Evolutionary conservation across 768 basidiomycete species (phyloP).

Genomic region (Boletus tylopilopsis): DNA sequence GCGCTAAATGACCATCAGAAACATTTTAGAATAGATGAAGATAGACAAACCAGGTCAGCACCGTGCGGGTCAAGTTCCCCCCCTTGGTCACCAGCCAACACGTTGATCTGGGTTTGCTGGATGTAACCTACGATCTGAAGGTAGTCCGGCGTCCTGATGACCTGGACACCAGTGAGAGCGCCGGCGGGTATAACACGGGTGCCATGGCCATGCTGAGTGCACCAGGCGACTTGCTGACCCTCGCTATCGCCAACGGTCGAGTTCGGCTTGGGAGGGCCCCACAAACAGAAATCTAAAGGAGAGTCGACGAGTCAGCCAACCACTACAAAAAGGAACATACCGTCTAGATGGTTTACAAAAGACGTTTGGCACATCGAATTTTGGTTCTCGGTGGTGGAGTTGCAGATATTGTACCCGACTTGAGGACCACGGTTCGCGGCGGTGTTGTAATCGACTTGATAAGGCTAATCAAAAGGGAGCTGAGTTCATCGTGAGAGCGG

Average conservation of each 20-base stretch:
- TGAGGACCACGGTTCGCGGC: constrained; percentile 51
- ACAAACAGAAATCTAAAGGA: constrained; percentile 62
- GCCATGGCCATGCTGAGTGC: constrained; percentile 66
- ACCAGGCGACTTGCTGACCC: constrained; percentile 71
- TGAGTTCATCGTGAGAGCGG: neutral
- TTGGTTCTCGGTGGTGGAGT: constrained; percentile 59
- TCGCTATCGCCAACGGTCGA: constrained; percentile 62
- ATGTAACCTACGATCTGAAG: constrained; percentile 62
- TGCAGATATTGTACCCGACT: constrained; percentile 64
- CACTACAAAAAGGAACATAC: constrained; percentile 12
- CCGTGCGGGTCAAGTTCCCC: constrained; percentile 80
- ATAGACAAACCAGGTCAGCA: constrained; percentile 50
- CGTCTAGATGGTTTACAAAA: constrained; percentile 55
- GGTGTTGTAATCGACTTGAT: constrained; percentile 43
- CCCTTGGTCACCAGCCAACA: constrained; percentile 54
- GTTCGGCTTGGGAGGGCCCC: constrained; percentile 52
- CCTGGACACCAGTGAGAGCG: constrained; percentile 61
- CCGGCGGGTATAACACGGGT: constrained; percentile 71
- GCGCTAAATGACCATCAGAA: constrained; percentile 38
- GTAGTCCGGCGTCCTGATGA: constrained; percentile 56
- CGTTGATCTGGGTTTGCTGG: constrained; percentile 58
- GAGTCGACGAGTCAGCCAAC: neutral
- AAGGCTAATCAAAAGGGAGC: constrained; percentile 35
- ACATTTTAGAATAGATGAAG: constrained; percentile 12
- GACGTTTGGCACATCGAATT: constrained; percentile 67